Conservation (phyloP, 1,139 yeast genomes). For the Pichia sp. region DNA sequence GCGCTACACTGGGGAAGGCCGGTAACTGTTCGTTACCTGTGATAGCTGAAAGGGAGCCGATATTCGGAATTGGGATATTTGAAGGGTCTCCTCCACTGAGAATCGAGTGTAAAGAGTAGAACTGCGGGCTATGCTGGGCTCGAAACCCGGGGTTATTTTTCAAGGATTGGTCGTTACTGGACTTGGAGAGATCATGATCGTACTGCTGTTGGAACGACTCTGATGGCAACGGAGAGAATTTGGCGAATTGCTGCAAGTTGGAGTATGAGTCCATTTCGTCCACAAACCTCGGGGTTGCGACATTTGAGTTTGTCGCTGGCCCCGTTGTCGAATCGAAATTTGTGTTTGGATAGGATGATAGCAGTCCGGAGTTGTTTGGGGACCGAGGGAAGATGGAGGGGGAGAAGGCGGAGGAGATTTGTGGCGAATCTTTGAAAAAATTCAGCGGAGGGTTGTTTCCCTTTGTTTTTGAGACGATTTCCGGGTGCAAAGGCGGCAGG, state of each 20-base stretch:
- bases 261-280: slow-evolving; percentile 11
- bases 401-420: slow-evolving; percentile 1
- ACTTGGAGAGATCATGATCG: neutral
- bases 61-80: neutral
- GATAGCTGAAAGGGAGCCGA: neutral
- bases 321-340: neutral
- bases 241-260: slow-evolving; percentile 2
- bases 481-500: neutral
- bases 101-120: neutral
- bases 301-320: neutral
- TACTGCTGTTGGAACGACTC: neutral
- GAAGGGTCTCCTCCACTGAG: neutral
- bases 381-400: slow-evolving; percentile 13
- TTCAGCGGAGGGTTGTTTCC: slow-evolving; percentile 12
- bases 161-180: neutral
- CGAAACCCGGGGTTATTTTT: neutral
- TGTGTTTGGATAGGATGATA: slow-evolving; percentile 4
- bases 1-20: neutral
- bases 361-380: slow-evolving; percentile 11
- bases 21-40: neutral
- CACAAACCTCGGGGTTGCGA: slow-evolving; percentile 7
- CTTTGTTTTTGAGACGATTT: neutral
- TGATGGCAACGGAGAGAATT: slow-evolving; percentile 9
- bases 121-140: neutral
- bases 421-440: slow-evolving; percentile 14